These are phyloP conservation scores for Perilla frutescens DNA, from an alignment of 257 asterid species.

Conservation along the genomic window DNA sequence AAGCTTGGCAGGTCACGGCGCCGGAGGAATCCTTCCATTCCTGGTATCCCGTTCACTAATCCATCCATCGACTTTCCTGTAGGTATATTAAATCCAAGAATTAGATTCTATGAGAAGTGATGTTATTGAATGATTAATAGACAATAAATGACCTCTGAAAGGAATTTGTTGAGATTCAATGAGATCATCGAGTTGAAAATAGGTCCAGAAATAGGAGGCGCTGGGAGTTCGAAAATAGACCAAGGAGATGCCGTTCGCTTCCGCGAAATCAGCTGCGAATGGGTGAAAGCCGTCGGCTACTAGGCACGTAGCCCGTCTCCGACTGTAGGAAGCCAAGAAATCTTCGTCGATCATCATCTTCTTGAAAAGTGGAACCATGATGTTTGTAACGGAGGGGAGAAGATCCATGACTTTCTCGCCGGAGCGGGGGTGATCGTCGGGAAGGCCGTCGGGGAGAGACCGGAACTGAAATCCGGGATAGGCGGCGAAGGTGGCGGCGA, in stretches of 20 bases:
- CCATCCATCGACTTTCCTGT: constrained; percentile 42
- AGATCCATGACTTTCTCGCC: constrained; percentile 36
- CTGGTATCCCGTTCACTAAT: constrained; percentile 44
- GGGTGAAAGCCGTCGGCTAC: constrained; percentile 33
- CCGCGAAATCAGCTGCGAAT: constrained; percentile 26
- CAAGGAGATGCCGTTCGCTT: constrained; percentile 35
- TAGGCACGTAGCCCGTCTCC: constrained; percentile 28
- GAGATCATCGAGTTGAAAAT: constrained; percentile 32
- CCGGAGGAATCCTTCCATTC: constrained; percentile 62
- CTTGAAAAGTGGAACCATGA: constrained; percentile 37
- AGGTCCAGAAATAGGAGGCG: constrained; percentile 39
- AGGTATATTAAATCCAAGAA: too few relatives aligned
- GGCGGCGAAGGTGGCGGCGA: constrained; percentile 32
- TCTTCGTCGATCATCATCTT: constrained; percentile 6
- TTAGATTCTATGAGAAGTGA: too few relatives aligned
- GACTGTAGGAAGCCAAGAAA: constrained; percentile 3
- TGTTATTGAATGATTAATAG: too few relatives aligned
- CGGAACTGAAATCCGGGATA: constrained; percentile 49
- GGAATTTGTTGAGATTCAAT: constrained; percentile 44
- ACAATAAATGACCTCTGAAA: background rate
- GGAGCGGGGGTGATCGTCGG: constrained; percentile 54
- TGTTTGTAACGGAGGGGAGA: constrained; percentile 3
- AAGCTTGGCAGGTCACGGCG: constrained; percentile 73
- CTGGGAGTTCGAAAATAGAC: constrained; percentile 39
- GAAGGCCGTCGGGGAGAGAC: constrained; percentile 54